Conservation (phyloP, 768 basidiomycete species). For the Epithele typhae region DNA sequence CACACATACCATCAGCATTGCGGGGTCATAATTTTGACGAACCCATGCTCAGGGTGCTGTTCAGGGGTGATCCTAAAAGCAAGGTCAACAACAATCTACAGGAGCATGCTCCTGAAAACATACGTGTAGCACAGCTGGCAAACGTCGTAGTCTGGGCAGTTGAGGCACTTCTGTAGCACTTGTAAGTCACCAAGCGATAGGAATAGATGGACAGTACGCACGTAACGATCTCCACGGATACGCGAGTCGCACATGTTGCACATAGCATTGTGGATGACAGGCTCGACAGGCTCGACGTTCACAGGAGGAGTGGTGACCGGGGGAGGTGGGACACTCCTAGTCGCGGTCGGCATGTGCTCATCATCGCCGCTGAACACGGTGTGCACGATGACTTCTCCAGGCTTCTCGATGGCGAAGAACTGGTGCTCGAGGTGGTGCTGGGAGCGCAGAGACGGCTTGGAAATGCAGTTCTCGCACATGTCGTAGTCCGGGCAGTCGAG, state of each 20-base stretch:
- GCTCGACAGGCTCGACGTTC: slow-evolving; percentile 3
- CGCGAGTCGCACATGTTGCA: slow-evolving; percentile 77
- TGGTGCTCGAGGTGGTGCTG: slow-evolving; percentile 50
- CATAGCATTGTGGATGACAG: slow-evolving; percentile 53
- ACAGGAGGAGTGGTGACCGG: neutral
- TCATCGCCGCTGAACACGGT: slow-evolving; percentile 46
- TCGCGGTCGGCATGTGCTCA: slow-evolving; percentile 26
- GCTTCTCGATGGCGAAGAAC: slow-evolving; percentile 65
- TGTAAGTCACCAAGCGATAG: neutral
- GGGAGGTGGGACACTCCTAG: neutral
- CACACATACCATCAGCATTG: slow-evolving; percentile 57
- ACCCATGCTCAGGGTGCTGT: slow-evolving; percentile 75
- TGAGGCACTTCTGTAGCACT: slow-evolving; percentile 59
- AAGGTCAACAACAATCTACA: neutral
- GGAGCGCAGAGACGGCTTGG: slow-evolving; percentile 8
- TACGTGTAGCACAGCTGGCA: slow-evolving; percentile 68
- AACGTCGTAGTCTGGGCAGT: slow-evolving; percentile 83
- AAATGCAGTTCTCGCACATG: slow-evolving; percentile 18
- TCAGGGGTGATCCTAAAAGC: slow-evolving; percentile 52
- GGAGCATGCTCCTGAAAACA: neutral
- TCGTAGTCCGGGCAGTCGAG: slow-evolving; percentile 55
- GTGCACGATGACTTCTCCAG: slow-evolving; percentile 63
- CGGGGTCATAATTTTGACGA: slow-evolving; percentile 55
- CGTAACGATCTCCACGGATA: slow-evolving; percentile 70
- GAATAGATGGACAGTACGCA: slow-evolving; percentile 32